A percentile compares a stretch with the other conserved stretches of the same genome.
Conservation (phyloP, 2,329 filamentous ascomycete species). For the Myriangium duriaei region DNA sequence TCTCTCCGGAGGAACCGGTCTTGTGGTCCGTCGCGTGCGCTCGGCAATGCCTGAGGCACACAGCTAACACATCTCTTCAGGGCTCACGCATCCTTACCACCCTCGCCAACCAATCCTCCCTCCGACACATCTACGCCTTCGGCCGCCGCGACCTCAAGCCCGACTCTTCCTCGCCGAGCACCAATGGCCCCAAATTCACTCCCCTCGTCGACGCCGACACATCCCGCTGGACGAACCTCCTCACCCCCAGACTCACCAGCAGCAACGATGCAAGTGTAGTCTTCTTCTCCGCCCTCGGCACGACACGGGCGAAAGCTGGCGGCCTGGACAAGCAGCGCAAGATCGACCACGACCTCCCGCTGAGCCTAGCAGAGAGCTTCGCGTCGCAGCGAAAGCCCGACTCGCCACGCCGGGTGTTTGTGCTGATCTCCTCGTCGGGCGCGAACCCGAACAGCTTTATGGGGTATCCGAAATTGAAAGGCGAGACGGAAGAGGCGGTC, state of each 20-base stretch:
- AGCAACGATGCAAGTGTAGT: slow-evolving; percentile 34
- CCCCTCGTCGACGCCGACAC: slow-evolving; percentile 57
- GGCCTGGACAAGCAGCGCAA: slow-evolving; percentile 69
- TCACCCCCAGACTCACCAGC: slow-evolving; percentile 33
- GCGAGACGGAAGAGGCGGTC: slow-evolving; percentile 70
- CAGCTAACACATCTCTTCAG: slow-evolving; percentile 27
- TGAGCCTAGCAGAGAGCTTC: slow-evolving; percentile 53
- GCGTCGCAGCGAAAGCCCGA: slow-evolving; percentile 58
- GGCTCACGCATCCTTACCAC: slow-evolving; percentile 62
- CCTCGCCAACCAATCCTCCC: slow-evolving; percentile 43
- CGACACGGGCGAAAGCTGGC: slow-evolving; percentile 64
- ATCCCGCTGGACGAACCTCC: slow-evolving; percentile 44
- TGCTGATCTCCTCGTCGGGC: slow-evolving; percentile 55
- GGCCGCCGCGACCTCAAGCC: slow-evolving; percentile 50
- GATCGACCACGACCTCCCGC: slow-evolving; percentile 78
- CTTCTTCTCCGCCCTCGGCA: slow-evolving; percentile 70
- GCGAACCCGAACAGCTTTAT: slow-evolving; percentile 42
- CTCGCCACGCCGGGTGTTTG: slow-evolving; percentile 58
- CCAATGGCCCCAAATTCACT: slow-evolving; percentile 50
- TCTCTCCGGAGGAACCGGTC: slow-evolving; percentile 54
- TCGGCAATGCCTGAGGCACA: slow-evolving; percentile 2
- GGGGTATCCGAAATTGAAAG: slow-evolving; percentile 62
- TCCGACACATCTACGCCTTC: slow-evolving; percentile 49
- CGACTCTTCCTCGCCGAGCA: slow-evolving; percentile 26
- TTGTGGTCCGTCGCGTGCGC: slow-evolving; percentile 32